Evolutionary conservation across 192 early-diverging fungal species (phyloP).

Genomic region (Gamsiella multidivaricata): DNA sequence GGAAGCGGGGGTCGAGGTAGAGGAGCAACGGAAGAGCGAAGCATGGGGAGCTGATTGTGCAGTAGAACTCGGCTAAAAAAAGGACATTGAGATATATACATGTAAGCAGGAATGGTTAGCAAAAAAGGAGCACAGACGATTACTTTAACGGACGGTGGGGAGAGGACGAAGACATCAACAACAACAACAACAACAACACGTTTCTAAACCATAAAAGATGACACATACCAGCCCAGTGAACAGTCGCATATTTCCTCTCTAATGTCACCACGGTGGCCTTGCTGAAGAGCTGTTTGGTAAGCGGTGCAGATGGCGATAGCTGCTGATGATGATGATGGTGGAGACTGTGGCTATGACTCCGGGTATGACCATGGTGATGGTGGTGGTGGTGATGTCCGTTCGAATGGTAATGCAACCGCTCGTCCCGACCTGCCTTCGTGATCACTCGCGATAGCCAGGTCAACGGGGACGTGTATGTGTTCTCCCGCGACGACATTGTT

Average conservation of each 20-base stretch:
- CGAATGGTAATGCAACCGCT: slow-evolving; percentile 44
- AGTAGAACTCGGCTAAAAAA: slow-evolving; percentile 61
- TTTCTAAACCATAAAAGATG: neutral
- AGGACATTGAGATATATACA: slow-evolving; percentile 3
- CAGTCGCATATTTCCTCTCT: slow-evolving; percentile 56
- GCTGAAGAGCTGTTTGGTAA: slow-evolving; percentile 47
- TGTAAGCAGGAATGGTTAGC: neutral
- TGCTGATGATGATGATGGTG: neutral
- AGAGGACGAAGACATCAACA: too few relatives aligned
- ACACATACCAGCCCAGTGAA: slow-evolving; percentile 51
- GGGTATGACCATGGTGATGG: slow-evolving; percentile 11
- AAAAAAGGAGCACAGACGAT: neutral
- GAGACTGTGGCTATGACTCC: slow-evolving; percentile 3
- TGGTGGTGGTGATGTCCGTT: slow-evolving; percentile 23
- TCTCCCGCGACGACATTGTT: neutral
- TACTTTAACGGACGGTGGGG: neutral
- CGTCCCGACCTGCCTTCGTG: slow-evolving; percentile 38
- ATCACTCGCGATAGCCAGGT: slow-evolving; percentile 46
- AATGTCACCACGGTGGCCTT: slow-evolving; percentile 54
- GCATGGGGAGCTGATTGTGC: slow-evolving; percentile 62
- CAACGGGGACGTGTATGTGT: slow-evolving; percentile 21
- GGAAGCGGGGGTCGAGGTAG: slow-evolving; percentile 42
- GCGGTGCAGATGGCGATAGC: slow-evolving; percentile 4
- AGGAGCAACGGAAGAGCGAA: slow-evolving; percentile 61
- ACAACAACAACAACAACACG: too few relatives aligned